Evolutionary conservation across 768 basidiomycete species (phyloP).

Genomic region (Roridomyces roridus): DNA sequence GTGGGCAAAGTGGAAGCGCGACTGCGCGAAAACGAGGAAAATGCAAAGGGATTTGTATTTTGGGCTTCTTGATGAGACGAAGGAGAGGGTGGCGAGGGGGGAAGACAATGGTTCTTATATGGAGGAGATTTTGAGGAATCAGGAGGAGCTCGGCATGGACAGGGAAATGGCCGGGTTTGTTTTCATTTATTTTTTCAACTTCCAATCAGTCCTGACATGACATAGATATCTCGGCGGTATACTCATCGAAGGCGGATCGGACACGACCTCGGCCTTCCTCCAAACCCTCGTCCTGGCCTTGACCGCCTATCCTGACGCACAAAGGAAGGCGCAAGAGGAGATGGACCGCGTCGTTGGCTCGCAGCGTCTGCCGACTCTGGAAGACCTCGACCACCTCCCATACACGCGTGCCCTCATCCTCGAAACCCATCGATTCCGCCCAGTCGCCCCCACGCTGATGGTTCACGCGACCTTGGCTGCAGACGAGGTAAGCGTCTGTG

Average conservation of each 20-base stretch:
- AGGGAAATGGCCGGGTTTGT: neutral
- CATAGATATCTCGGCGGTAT: constrained; percentile 35
- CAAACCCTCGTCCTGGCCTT: constrained; percentile 32
- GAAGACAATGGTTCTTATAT: constrained; percentile 35
- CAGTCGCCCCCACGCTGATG: neutral
- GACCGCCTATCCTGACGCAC: constrained; percentile 31
- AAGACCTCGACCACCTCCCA: constrained; percentile 25
- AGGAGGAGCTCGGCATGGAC: neutral
- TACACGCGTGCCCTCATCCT: constrained; percentile 27
- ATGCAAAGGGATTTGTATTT: constrained; percentile 37
- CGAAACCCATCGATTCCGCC: constrained; percentile 12
- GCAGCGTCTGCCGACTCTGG: constrained; percentile 26
- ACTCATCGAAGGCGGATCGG: constrained; percentile 36
- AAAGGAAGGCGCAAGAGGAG: constrained; percentile 30
- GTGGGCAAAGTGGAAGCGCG: constrained; percentile 39
- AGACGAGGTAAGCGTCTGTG: neutral
- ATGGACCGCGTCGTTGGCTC: constrained; percentile 33
- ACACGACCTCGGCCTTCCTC: constrained; percentile 34
- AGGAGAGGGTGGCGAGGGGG: constrained; percentile 30
- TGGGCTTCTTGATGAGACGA: constrained; percentile 31
- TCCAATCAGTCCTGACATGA: neutral
- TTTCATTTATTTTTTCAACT: neutral
- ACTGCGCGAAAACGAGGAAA: constrained; percentile 25
- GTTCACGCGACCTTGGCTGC: neutral
- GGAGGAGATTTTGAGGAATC: constrained; percentile 32